A percentile compares a stretch with the other conserved stretches of the same genome.
Conservation (phyloP, 192 early-diverging fungal genomes). For the Mortierella antarctica region DNA sequence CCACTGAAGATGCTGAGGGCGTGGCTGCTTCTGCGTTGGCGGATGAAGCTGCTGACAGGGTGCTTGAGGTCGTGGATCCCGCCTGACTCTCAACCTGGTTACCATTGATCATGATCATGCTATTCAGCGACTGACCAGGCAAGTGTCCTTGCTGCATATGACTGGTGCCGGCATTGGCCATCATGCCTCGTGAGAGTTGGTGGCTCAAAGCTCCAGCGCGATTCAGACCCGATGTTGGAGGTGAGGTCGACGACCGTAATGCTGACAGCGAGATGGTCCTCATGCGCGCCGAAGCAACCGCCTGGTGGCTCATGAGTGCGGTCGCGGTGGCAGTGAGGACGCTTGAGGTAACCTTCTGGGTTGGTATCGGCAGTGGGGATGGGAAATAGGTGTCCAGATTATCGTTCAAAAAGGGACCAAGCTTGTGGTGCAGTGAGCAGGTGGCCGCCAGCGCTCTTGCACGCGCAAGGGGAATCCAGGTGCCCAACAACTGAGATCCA, state of each 20-base stretch:
- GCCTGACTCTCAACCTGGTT: slow-evolving; percentile 38
- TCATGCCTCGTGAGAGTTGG: slow-evolving; percentile 40
- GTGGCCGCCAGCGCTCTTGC: slow-evolving; percentile 86
- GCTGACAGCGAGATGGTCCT: slow-evolving; percentile 37
- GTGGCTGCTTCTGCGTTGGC: neutral
- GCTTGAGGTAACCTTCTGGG: slow-evolving; percentile 43
- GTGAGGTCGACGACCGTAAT: slow-evolving; percentile 43
- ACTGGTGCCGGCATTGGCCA: slow-evolving; percentile 18
- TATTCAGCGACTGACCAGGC: slow-evolving; percentile 24
- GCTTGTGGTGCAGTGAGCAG: slow-evolving; percentile 78
- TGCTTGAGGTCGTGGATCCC: slow-evolving; percentile 1
- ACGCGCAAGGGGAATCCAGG: slow-evolving; percentile 92
- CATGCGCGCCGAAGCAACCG: slow-evolving; percentile 36
- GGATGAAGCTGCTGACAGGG: neutral
- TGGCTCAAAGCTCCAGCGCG: slow-evolving; percentile 33
- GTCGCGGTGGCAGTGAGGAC: slow-evolving; percentile 43
- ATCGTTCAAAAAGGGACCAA: slow-evolving; percentile 83
- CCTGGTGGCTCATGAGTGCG: slow-evolving; percentile 42
- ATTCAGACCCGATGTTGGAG: slow-evolving; percentile 26
- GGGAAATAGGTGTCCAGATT: slow-evolving; percentile 75
- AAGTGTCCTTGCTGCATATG: slow-evolving; percentile 33
- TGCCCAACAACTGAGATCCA: slow-evolving; percentile 80
- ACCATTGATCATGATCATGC: slow-evolving; percentile 46
- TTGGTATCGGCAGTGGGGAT: slow-evolving; percentile 66
- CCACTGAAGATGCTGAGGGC: neutral